Conservation (phyloP, 2,329 filamentous ascomycete genomes). For the Botrytis galanthina region DNA sequence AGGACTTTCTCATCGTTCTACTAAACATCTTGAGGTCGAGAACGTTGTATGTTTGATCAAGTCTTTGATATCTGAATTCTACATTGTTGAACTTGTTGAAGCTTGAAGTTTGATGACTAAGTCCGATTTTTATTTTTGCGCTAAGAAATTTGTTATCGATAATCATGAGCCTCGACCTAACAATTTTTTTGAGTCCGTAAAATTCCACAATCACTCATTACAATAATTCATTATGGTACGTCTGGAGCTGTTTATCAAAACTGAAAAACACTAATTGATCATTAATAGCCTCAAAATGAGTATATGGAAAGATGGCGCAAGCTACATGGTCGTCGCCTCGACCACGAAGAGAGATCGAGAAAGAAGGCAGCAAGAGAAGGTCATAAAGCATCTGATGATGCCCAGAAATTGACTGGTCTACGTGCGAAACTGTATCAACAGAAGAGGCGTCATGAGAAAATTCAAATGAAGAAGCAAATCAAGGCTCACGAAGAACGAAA, state of each 20-base stretch:
- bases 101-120: slow-evolving; percentile 19
- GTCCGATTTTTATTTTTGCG: slow-evolving; percentile 8
- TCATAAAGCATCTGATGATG: slow-evolving; percentile 83
- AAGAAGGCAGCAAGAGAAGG: slow-evolving; percentile 86
- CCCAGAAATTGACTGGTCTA: slow-evolving; percentile 89
- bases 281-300: slow-evolving; percentile 73
- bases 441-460: slow-evolving; percentile 95
- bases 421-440: slow-evolving; percentile 91
- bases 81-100: slow-evolving; percentile 14
- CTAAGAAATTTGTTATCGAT: slow-evolving; percentile 28
- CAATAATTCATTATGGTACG: slow-evolving; percentile 29
- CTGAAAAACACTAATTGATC: slow-evolving; percentile 30
- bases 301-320: slow-evolving; percentile 79
- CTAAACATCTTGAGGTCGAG: slow-evolving; percentile 33
- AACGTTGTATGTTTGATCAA: slow-evolving; percentile 16
- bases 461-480: slow-evolving; percentile 94
- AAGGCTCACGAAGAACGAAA: slow-evolving; percentile 93
- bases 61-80: slow-evolving; percentile 13
- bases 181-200: slow-evolving; percentile 23
- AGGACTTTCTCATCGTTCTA: slow-evolving; percentile 60
- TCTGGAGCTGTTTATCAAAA: slow-evolving; percentile 20
- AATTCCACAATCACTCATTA: slow-evolving; percentile 22
- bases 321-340: slow-evolving; percentile 50
- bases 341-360: slow-evolving; percentile 68
- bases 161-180: slow-evolving; percentile 18